Evolutionary conservation across 805 yeast species (phyloP).

Genomic region (Phaffomyces antillensis): DNA sequence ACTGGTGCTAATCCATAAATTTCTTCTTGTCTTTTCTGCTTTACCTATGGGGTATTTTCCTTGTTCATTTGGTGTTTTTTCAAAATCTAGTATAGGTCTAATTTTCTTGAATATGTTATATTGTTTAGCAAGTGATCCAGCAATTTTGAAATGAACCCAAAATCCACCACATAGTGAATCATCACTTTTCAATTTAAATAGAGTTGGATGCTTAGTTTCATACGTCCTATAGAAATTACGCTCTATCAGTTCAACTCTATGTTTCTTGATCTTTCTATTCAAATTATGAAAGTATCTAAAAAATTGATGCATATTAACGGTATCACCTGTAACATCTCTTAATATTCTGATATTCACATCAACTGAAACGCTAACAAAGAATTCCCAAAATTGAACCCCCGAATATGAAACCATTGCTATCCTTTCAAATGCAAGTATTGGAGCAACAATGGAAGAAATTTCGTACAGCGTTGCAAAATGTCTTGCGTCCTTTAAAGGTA

Average conservation of each 20-base stretch:
- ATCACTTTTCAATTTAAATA: slow-evolving; percentile 15
- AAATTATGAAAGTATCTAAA: slow-evolving; percentile 14
- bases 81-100: slow-evolving; percentile 16
- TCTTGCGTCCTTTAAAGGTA: slow-evolving; percentile 18
- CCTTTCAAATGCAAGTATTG: slow-evolving; percentile 21
- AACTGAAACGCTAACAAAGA: slow-evolving; percentile 13
- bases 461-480: slow-evolving; percentile 13
- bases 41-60: slow-evolving; percentile 6
- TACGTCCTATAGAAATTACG: slow-evolving; percentile 12
- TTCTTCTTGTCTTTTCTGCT: slow-evolving; percentile 3
- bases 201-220: background rate
- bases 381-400: slow-evolving; percentile 21
- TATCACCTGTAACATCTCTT: slow-evolving; percentile 13
- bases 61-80: slow-evolving; percentile 10
- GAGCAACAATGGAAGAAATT: slow-evolving; percentile 12
- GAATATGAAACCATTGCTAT: slow-evolving; percentile 19
- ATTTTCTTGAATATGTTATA: slow-evolving; percentile 13
- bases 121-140: background rate
- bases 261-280: slow-evolving; percentile 9
- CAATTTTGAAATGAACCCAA: slow-evolving; percentile 19
- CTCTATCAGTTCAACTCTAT: slow-evolving; percentile 3
- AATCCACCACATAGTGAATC: slow-evolving; percentile 24
- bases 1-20: slow-evolving; percentile 11
- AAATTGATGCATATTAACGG: slow-evolving; percentile 20
- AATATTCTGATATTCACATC: slow-evolving; percentile 19